Evolutionary conservation across 75 land plant species (phyloP).

Genomic region (Picea sitchensis): DNA sequence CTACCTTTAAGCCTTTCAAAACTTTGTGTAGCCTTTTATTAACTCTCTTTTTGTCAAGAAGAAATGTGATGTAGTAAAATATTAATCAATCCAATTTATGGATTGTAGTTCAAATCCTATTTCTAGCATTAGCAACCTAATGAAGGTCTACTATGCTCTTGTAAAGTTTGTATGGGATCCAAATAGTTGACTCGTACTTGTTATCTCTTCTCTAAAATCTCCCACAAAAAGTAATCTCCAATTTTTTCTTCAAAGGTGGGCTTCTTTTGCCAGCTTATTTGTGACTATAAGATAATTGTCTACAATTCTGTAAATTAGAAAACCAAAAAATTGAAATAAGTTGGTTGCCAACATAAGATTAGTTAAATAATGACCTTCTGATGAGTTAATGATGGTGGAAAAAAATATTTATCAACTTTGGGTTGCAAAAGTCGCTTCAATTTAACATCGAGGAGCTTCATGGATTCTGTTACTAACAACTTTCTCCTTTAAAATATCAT

Average conservation of each 20-base stretch:
- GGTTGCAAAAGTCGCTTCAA: neutral
- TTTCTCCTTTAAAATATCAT: neutral
- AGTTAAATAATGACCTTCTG: neutral
- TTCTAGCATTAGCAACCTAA: too few relatives aligned
- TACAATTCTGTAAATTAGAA: neutral
- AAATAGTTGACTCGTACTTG: too few relatives aligned
- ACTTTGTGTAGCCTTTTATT: too few relatives aligned
- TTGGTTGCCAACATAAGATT: neutral
- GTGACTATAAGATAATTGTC: neutral
- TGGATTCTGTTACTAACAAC: neutral
- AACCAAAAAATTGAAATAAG: neutral
- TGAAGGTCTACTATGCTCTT: neutral
- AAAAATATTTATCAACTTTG: neutral
- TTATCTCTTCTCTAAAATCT: neutral
- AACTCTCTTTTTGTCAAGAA: too few relatives aligned
- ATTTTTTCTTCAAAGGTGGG: constrained; percentile 3
- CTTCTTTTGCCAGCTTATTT: neutral
- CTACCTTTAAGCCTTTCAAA: too few relatives aligned
- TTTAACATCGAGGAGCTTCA: neutral
- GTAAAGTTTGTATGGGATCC: too few relatives aligned
- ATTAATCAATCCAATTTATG: too few relatives aligned
- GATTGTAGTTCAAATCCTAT: too few relatives aligned
- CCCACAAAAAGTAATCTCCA: neutral
- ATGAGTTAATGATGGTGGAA: neutral
- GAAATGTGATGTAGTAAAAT: too few relatives aligned